Evolutionary conservation across 164 flowering plant genomes (phyloP).

Genomic region (Vitis rotundifolia): DNA sequence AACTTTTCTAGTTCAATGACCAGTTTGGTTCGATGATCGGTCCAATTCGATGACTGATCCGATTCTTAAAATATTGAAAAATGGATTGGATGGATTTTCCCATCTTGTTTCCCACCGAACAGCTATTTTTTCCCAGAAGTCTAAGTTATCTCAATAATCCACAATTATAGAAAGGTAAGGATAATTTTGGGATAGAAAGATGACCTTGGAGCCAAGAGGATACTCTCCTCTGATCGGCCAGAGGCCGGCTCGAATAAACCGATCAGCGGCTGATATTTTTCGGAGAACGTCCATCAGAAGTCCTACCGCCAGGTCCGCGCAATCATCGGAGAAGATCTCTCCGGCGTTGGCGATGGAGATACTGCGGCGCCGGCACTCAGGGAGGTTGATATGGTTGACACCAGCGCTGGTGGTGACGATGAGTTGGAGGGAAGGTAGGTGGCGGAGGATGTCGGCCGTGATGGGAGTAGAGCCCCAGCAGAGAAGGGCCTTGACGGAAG

Average conservation of each 20-base stretch:
- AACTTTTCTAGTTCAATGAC: too few relatives aligned
- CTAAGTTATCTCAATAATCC: too few relatives aligned
- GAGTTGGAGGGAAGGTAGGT: constrained; percentile 43
- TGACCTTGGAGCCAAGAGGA: constrained; percentile 45
- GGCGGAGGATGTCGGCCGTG: constrained; percentile 20
- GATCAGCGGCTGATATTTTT: constrained; percentile 47
- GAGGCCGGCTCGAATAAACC: constrained; percentile 38
- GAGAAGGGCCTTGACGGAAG: constrained; percentile 27
- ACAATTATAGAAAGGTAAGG: background rate
- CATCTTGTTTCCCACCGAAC: too few relatives aligned
- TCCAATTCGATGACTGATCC: too few relatives aligned
- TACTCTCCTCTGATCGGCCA: constrained; percentile 38
- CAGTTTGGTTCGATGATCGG: too few relatives aligned
- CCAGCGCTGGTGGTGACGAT: constrained; percentile 62
- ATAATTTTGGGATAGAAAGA: too few relatives aligned
- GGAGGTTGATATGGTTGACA: constrained; percentile 58
- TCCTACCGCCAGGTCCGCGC: constrained; percentile 62
- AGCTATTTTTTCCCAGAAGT: too few relatives aligned
- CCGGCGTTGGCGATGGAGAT: constrained; percentile 48
- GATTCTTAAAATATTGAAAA: too few relatives aligned
- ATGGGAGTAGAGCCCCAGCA: constrained; percentile 10
- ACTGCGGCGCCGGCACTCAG: constrained; percentile 54
- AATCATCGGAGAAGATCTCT: constrained; percentile 46
- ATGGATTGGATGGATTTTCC: too few relatives aligned
- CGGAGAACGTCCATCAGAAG: constrained; percentile 56